These are phyloP conservation scores for Theileria parva DNA, from an alignment of 169 alveolate genomes.

Conservation along the genomic window DNA sequence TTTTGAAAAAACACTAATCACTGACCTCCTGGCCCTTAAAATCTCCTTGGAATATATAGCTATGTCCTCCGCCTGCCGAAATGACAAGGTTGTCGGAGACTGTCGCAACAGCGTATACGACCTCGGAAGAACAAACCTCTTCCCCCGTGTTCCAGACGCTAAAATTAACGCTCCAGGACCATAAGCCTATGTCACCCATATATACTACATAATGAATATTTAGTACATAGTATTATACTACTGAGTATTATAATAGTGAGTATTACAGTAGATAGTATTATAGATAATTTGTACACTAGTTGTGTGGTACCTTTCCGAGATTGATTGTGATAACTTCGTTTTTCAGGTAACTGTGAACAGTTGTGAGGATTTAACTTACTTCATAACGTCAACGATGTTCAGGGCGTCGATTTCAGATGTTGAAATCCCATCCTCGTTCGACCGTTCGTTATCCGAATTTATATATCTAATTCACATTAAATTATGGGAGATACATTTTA, in stretches of 20 bases:
- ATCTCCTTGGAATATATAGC: slow-evolving; percentile 71
- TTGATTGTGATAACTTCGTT: slow-evolving; percentile 50
- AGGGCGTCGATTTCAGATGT: slow-evolving; percentile 70
- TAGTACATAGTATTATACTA: too few relatives aligned
- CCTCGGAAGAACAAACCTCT: slow-evolving; percentile 69
- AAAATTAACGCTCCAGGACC: slow-evolving; percentile 73
- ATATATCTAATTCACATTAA: slow-evolving; percentile 19
- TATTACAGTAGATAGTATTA: too few relatives aligned
- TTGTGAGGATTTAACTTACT: slow-evolving; percentile 15
- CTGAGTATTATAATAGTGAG: too few relatives aligned
- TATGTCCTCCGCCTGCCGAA: slow-evolving; percentile 72
- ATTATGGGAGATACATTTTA: slow-evolving; percentile 48
- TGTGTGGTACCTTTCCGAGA: slow-evolving; percentile 65
- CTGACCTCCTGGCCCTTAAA: slow-evolving; percentile 66
- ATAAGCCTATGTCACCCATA: slow-evolving; percentile 69
- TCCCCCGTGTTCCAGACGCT: slow-evolving; percentile 71
- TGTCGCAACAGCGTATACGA: slow-evolving; percentile 70
- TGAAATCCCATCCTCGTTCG: slow-evolving; percentile 54
- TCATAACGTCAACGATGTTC: slow-evolving; percentile 73
- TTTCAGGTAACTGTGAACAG: slow-evolving; percentile 27
- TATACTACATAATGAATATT: too few relatives aligned
- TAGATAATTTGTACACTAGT: too few relatives aligned
- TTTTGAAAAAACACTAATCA: slow-evolving; percentile 58
- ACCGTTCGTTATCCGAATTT: slow-evolving; percentile 62
- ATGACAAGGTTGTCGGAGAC: slow-evolving; percentile 60